Evolutionary conservation across 129 eudicot genomes (phyloP).

Genomic region (Escallonia rubra): DNA sequence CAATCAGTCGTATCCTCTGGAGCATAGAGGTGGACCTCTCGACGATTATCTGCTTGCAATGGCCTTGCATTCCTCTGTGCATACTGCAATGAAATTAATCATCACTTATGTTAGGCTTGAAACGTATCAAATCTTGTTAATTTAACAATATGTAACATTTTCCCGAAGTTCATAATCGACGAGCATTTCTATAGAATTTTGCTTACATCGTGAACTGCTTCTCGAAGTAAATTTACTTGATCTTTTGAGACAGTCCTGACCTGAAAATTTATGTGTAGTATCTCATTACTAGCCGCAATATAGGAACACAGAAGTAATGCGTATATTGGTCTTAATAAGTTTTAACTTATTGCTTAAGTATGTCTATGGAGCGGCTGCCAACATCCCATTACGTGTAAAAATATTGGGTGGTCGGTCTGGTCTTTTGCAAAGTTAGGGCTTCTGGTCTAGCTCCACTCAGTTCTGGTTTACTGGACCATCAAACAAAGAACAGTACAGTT

Average conservation of each 20-base stretch:
- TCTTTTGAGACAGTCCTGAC: slow-evolving; percentile 50
- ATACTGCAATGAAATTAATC: slow-evolving; percentile 25
- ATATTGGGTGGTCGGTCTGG: background rate
- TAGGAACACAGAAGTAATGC: background rate
- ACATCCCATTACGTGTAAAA: slow-evolving; percentile 42
- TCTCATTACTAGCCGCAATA: background rate
- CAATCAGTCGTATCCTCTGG: slow-evolving; percentile 13
- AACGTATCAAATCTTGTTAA: background rate
- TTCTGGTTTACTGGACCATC: slow-evolving; percentile 25
- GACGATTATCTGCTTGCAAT: slow-evolving; percentile 42
- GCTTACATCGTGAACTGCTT: slow-evolving; percentile 75
- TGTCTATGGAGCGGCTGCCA: slow-evolving; percentile 42
- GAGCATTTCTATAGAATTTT: too few species aligned
- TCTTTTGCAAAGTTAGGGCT: too few species aligned
- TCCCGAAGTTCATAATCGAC: too few species aligned
- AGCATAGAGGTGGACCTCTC: slow-evolving; percentile 39
- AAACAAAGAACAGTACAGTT: too few species aligned
- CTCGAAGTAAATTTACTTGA: slow-evolving; percentile 54
- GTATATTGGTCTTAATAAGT: too few species aligned
- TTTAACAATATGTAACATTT: background rate
- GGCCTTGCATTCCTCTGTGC: slow-evolving; percentile 78
- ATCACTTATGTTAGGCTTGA: background rate
- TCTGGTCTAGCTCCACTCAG: slow-evolving; percentile 5
- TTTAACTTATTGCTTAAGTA: too few species aligned
- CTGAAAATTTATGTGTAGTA: slow-evolving; percentile 12